Base-by-base conservation (phyloP, 352 stramenopile species). In the Lagenidium giganteum region DNA sequence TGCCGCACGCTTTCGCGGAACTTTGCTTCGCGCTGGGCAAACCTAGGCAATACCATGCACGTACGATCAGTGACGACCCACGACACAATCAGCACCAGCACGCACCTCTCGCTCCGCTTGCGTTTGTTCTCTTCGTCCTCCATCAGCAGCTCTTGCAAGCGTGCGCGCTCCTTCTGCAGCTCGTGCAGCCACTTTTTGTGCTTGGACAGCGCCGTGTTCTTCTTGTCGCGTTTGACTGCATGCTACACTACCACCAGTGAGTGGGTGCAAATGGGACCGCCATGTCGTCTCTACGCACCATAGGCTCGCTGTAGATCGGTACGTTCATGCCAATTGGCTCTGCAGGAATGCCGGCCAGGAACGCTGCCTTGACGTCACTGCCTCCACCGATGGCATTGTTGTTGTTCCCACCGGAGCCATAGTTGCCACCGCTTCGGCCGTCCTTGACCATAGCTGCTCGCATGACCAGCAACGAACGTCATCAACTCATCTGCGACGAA, bases 121-220 rank as follows among this genome's bases (percentile, higher is more conserved):
- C 89, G 66, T 51, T 87, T 75, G 12, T 67, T 62, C 7, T 65
- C 47, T 50, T 93, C 64, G 26, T 96, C 87, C 34, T 93, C 67
- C 11, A 70, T 30, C 13, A 96, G 86, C 18, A 71, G 69, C 23
- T 88, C 61, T 47, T 96, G 78, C 17, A 97, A 61, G 28, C 81
- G 67, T 47, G 72, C 50, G 26, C 93, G 93, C 36, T 92, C 90
- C 36, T 92, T 93, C 44, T 97, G 90, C n/a, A 97, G 71, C 43
- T 97, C 87, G 39, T 83, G 61, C 11, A 97, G 65, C 90, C 90
- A 97, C 52, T 95, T 96, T 33, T 87, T 93, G 64, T 97, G 91
- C 55, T 95, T 96, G 30, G 80, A 92, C 18, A 97, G 47, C 16
- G 88, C 91, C 42, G 86, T 94, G 53, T 93, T 90, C 64, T 89